Base-by-base conservation (phyloP, 2,329 filamentous ascomycete species). In the Botrytis byssoidea region DNA sequence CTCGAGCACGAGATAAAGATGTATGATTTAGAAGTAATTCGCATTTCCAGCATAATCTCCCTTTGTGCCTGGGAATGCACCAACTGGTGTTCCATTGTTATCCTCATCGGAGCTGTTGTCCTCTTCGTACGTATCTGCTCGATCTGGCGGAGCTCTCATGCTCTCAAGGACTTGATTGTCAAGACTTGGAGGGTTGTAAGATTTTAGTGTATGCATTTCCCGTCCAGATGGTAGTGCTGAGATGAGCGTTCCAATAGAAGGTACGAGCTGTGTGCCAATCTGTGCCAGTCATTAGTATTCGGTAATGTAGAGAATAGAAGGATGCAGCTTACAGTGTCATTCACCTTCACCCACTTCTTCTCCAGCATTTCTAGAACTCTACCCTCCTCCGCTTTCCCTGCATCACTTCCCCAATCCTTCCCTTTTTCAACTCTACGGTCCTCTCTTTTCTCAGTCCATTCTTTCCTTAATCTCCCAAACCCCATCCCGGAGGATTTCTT, bases 261-360 rank as follows among this genome's bases (percentile, higher is more conserved):
- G 94, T 46, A 98, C 88, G 2, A 85, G 73, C 81, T 97, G 94
- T 0, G 94, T 91, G 74, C 95, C 93, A 79, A 97, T 91, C 90
- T 95, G 75, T 3, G n/a, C 7, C 37, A 14, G 42, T 55, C 67
- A 75, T 73, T 59, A 73, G 70, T 71, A 74, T 48, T 35, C 29
- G 9, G 22, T 9, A 59, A 57, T 20, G 29, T 29, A 68, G 44
- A 18, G 40, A 60, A 29, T n/a, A 32, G 25, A 48, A 40, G 20
- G 35, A 74, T 20, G 14, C 35, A 32, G 82, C 89, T 84, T 83
- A 97, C 93, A 29, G 93, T 97, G 82, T 98, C 94, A 80, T 99
- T 99, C 83, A 94, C 90, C 83, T 94, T 96, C 75, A 89, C 90
- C 95, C 96, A 98, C 81, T 97, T 98, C 55, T 86, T 87, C 78